phyloP scores from a whole-genome alignment of 495 filamentous ascomycete species.

The Hypoxylon fragiforme region DNA sequence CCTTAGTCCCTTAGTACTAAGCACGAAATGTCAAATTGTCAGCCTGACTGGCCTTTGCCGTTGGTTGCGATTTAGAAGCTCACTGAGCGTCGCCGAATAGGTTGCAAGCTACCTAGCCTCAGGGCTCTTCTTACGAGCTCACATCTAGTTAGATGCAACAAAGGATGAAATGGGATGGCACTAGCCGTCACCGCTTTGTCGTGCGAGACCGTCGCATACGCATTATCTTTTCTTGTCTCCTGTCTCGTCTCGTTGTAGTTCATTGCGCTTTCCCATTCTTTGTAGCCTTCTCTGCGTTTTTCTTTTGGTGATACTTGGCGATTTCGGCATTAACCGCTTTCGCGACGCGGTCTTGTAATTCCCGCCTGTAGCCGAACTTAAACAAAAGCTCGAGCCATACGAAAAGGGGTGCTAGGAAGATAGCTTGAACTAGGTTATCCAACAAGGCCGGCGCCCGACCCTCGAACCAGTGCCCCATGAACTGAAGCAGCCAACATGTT shows the following conservation, averaged over 20 bases:
- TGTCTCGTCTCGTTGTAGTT: no score
- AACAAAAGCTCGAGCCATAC: slow-evolving; percentile 97
- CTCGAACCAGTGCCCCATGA: slow-evolving; percentile 93
- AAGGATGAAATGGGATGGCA: no score
- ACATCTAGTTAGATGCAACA: no score
- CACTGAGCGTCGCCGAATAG: neutral
- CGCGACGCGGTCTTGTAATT: slow-evolving; percentile 77
- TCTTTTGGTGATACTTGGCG: slow-evolving; percentile 49
- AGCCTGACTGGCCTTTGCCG: neutral
- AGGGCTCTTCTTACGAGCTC: no score
- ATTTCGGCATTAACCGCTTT: slow-evolving; percentile 72
- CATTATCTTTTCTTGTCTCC: no score
- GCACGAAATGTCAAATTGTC: neutral
- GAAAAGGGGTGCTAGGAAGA: slow-evolving; percentile 96
- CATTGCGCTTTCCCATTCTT: slow-evolving; percentile 45
- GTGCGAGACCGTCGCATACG: no score
- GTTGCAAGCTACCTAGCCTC: neutral
- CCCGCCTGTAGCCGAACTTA: slow-evolving; percentile 84
- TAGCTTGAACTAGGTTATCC: slow-evolving; percentile 87
- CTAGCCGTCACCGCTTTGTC: no score
- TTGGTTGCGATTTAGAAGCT: neutral
- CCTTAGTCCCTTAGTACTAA: no score
- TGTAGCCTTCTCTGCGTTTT: slow-evolving; percentile 35
- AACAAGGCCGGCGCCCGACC: slow-evolving; percentile 83
- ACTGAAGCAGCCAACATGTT: slow-evolving; percentile 83